Base-by-base conservation (phyloP, 140 eudicot genomes). In the Flaveria floridana region DNA sequence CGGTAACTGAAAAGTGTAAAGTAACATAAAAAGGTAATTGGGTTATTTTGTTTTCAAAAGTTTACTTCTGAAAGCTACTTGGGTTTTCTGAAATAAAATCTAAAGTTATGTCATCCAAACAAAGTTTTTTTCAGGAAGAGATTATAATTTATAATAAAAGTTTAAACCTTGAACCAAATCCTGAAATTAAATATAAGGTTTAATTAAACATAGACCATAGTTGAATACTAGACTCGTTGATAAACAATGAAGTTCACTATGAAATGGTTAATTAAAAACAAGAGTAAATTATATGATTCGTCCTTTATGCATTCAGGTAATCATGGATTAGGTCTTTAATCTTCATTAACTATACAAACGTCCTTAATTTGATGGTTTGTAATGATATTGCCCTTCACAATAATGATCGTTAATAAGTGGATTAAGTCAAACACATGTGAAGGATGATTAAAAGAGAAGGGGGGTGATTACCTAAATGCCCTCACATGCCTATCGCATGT, bases 211-310 rank as follows among this genome's bases (percentile, higher is more conserved):
- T 34, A 20, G 15, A 21, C 65, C 65, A 2, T 57, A 57, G 34
- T 57, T 57, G 21, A 5, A 58, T 58, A 10, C 15, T 61, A 61
- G 41, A 26, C 39, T 61, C 0, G 19, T 23, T 61, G 18, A 26
- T 61, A 6, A 61, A 11, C 41, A 23, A 12, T 39, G 55, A 72
- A 14, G 66, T 72, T 23, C 42, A 72, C 41, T 41, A 56, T 61
- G 19, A 23, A 25, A 26, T 23, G 67, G 16, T 61, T 8, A 72
- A 39, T 34, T 4, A 34, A 34, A 34, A 34, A 34, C 41, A 5
- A 34, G 8, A 5, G 41, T 34, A 34, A 34, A 6, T 34, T 34
- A 34, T 6, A 34, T 34, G 41, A 34, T 34, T 34, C 41, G 8
- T 5, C 41, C 7, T 6, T 5, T 4, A 34, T 34, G 41, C 6